These are phyloP conservation scores for Pulveroboletus frians DNA, from an alignment of 768 basidiomycete genomes.

Conservation along the genomic window DNA sequence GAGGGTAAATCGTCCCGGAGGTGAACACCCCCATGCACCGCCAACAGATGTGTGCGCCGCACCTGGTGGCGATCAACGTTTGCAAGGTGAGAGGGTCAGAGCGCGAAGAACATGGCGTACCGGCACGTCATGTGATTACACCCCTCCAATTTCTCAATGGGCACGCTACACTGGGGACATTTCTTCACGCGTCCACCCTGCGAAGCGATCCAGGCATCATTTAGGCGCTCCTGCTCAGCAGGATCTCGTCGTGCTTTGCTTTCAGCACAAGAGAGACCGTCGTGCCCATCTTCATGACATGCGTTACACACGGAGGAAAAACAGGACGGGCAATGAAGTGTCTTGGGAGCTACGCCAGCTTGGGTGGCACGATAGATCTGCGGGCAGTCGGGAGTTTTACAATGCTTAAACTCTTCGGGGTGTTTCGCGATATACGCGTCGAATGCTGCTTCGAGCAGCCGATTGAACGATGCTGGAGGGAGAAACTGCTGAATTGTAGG, in stretches of 20 bases:
- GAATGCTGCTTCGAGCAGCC: conserved; percentile 53
- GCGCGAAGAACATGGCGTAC: conserved; percentile 5
- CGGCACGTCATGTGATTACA: conserved; percentile 77
- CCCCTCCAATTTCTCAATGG: conserved; percentile 65
- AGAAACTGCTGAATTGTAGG: conserved; percentile 47
- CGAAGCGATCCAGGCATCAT: conserved; percentile 50
- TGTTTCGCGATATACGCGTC: conserved; percentile 51
- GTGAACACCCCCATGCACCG: conserved; percentile 43
- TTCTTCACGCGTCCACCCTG: conserved; percentile 57
- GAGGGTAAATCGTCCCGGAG: conserved; percentile 27
- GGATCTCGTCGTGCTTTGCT: conserved; percentile 28
- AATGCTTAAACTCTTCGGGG: conserved; percentile 60
- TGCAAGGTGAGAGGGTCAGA: background rate
- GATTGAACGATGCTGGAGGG: conserved; percentile 46
- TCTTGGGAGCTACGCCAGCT: conserved; percentile 31
- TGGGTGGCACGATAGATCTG: conserved; percentile 61
- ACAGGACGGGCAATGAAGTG: conserved; percentile 64
- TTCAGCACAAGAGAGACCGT: conserved; percentile 55
- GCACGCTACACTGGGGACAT: conserved; percentile 64
- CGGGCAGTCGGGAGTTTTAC: conserved; percentile 73
- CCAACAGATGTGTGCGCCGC: conserved; percentile 79
- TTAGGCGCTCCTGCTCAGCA: conserved; percentile 48
- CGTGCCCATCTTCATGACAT: conserved; percentile 59
- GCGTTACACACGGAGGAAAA: conserved; percentile 57
- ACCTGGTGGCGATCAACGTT: conserved; percentile 36